Base-by-base conservation (phyloP, 176 grass and related monocot genomes). In the Themeda triandra region DNA sequence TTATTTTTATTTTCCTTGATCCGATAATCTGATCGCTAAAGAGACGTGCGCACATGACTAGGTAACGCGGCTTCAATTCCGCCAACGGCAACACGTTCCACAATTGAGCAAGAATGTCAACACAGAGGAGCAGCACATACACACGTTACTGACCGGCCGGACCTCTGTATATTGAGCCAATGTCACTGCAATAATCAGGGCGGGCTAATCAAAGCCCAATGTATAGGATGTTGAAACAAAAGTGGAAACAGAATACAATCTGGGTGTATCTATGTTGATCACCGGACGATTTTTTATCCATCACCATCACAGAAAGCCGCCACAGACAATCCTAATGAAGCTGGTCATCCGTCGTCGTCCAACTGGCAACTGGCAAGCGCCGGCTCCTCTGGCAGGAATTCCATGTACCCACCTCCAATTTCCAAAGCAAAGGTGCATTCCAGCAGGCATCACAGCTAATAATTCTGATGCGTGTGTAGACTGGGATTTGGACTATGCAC, bases 11-110 rank as follows among this genome's bases (percentile, higher is more conserved):
- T 37, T 63, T 19, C 18, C 6, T 5, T 51, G 8, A 27, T 17
- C 27, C 6, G 25, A 73, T 27, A 24, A 79, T 45, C 62, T 1
- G 13, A 45, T 33, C 8, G 24, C 21, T 5, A 30, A 30, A 14
- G n/a, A 58, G 69, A 66, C 69, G 68, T 66, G 85, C 69, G 58
- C 23, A 58, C 69, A 41, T 56, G 59, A 81, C 49, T 54, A 41
- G 3, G 17, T 65, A 33, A 86, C 33, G 49, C 48, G 24, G 8
- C 29, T 60, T 31, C 67, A 25, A 19, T 46, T 78, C 28, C 13
- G 8, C 64, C n/a, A 45, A 56, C 48, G 18, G 7, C 18, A 33
- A 59, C 11, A 13, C 1, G 12, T 71, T 19, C 8, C 28, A 23
- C 33, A 33, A 73, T 46, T 17, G 17, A 8, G 37, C 28, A 62